These are phyloP conservation scores for Cladorrhinum sp. DNA, from an alignment of 2,329 filamentous ascomycete genomes.

Conservation along the genomic window DNA sequence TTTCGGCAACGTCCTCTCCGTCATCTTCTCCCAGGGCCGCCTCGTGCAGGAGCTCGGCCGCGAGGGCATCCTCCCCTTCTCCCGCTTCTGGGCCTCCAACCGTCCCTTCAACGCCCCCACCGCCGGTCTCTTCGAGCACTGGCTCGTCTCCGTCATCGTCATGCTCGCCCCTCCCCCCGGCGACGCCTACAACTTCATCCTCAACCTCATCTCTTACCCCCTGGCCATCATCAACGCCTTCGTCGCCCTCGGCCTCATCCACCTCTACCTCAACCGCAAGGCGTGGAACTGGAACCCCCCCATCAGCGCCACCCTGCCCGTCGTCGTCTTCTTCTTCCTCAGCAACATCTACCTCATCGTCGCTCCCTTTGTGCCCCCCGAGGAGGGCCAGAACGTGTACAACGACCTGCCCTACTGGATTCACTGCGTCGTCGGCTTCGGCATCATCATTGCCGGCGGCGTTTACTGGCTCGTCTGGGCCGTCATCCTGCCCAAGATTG, in stretches of 20 bases:
- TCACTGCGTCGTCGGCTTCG: constrained; percentile 56
- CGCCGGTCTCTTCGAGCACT: constrained; percentile 61
- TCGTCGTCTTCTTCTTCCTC: constrained; percentile 56
- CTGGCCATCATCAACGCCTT: constrained; percentile 57
- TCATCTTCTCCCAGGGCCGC: constrained; percentile 67
- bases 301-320: constrained; percentile 52
- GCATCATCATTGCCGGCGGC: constrained; percentile 49
- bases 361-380: constrained; percentile 56
- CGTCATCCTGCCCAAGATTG: constrained; percentile 48
- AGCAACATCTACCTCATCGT: constrained; percentile 61
- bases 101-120: constrained; percentile 61
- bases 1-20: constrained; percentile 64
- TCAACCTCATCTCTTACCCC: constrained; percentile 62
- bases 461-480: constrained; percentile 58
- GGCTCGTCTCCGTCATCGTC: constrained; percentile 60
- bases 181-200: constrained; percentile 63
- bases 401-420: constrained; percentile 54
- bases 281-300: constrained; percentile 52
- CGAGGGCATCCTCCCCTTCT: constrained; percentile 64
- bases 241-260: constrained; percentile 50
- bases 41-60: constrained; percentile 64
- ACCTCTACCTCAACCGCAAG: constrained; percentile 49
- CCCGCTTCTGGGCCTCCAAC: constrained; percentile 61
- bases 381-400: constrained; percentile 51
- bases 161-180: constrained; percentile 66